phyloP scores from a whole-genome alignment of 345 rosid species.

The Acer yangbiense region DNA sequence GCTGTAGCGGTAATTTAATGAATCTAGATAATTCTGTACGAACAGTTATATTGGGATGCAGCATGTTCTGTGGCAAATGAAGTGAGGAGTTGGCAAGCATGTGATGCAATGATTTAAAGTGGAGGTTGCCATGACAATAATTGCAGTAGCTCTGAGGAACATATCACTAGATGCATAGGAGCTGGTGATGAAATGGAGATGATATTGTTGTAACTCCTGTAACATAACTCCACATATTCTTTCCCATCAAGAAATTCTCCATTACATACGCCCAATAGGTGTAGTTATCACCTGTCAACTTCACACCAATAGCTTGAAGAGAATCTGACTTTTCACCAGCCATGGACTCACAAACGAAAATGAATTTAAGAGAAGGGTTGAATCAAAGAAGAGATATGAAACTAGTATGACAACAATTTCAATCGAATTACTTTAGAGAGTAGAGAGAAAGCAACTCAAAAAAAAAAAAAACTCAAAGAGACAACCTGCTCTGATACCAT shows the following conservation, averaged over 20 bases:
- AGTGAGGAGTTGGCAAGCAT: background rate
- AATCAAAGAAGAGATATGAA: too few relatives aligned
- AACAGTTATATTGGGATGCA: background rate
- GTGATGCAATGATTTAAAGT: background rate
- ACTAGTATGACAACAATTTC: too few relatives aligned
- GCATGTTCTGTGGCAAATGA: background rate
- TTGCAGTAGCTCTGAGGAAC: background rate
- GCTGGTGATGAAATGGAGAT: background rate
- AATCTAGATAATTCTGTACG: background rate
- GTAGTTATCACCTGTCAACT: background rate
- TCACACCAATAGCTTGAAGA: background rate
- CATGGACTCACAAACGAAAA: too few relatives aligned
- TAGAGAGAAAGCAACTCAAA: too few relatives aligned
- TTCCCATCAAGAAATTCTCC: background rate
- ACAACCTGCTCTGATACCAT: too few relatives aligned
- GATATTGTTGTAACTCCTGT: background rate
- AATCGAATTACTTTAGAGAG: too few relatives aligned
- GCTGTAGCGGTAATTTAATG: background rate
- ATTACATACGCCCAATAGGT: background rate
- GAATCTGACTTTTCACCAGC: background rate
- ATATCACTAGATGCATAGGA: background rate
- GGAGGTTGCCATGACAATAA: background rate
- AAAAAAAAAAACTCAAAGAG: too few relatives aligned
- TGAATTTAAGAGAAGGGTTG: too few relatives aligned
- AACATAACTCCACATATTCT: background rate